Conservation (phyloP, 169 alveolate species). For the Plasmodium inui region DNA sequence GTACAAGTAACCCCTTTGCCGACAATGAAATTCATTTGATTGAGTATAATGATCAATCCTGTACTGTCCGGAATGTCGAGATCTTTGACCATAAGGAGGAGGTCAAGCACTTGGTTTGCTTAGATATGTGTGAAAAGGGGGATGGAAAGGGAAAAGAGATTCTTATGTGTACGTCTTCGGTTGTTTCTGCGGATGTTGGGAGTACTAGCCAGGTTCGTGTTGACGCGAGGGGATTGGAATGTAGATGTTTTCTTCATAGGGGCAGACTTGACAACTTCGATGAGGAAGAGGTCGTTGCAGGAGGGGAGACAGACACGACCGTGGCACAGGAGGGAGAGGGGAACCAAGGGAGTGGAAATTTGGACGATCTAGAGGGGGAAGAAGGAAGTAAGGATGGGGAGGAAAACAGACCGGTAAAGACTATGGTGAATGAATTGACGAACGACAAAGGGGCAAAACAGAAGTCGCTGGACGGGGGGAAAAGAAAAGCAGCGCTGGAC, state of each 20-base stretch:
- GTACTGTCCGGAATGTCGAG: conserved; percentile 21
- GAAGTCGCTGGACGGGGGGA: neutral
- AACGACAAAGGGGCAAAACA: neutral
- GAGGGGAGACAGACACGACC: neutral
- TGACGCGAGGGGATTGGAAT: neutral
- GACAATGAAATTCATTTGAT: conserved; percentile 70
- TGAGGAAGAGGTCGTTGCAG: neutral
- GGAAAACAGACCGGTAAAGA: neutral
- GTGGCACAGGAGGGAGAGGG: neutral
- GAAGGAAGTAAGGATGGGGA: no score
- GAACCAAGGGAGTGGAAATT: neutral
- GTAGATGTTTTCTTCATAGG: conserved; percentile 23
- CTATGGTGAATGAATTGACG: neutral
- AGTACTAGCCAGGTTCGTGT: neutral
- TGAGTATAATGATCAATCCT: conserved; percentile 50
- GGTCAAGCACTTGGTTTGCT: conserved; percentile 42
- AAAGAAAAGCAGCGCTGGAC: conserved; percentile 7
- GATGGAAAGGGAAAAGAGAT: conserved; percentile 5
- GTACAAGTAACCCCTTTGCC: conserved; percentile 37
- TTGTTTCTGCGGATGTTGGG: neutral
- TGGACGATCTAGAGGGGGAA: neutral
- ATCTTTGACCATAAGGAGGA: conserved; percentile 44
- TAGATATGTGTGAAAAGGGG: conserved; percentile 34
- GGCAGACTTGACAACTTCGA: conserved; percentile 25
- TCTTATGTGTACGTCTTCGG: conserved; percentile 43